Percentiles rank a stretch among this genome's conserved stretches.
phyloP scores from a whole-genome alignment of 768 basidiomycete species.

The Agaricus subrufescens region DNA sequence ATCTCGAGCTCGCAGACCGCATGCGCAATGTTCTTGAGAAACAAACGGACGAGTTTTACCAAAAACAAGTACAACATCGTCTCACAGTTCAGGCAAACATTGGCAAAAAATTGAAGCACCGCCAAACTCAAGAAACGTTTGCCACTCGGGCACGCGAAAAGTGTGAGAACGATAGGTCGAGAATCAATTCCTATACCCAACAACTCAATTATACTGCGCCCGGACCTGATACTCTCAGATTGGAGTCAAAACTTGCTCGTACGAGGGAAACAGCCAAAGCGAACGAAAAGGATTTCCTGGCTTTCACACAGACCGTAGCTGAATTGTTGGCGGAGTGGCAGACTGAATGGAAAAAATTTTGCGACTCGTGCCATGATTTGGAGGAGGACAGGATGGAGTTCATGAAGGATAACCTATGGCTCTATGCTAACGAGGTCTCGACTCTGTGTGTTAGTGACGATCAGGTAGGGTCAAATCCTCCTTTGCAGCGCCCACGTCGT shows the following conservation, averaged over 20 bases:
- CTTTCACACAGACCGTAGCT: constrained; percentile 70
- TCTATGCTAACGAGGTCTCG: constrained; percentile 91
- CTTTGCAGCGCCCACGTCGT: not conserved
- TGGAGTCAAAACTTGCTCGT: constrained; percentile 76
- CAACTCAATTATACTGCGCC: constrained; percentile 72
- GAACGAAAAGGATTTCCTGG: constrained; percentile 87
- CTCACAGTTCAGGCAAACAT: constrained; percentile 65
- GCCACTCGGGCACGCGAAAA: constrained; percentile 86
- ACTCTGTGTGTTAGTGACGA: constrained; percentile 95
- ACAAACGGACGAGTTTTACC: constrained; percentile 53
- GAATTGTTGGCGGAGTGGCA: constrained; percentile 84
- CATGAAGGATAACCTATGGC: constrained; percentile 92
- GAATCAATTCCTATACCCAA: constrained; percentile 87
- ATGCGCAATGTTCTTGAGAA: constrained; percentile 71
- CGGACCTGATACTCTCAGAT: constrained; percentile 85
- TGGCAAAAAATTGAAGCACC: constrained; percentile 86
- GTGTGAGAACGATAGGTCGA: constrained; percentile 83
- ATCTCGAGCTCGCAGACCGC: constrained; percentile 66
- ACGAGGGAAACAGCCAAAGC: constrained; percentile 83
- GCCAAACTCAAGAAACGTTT: constrained; percentile 79
- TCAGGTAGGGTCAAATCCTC: constrained; percentile 46
- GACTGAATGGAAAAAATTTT: constrained; percentile 89
- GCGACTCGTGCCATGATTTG: constrained; percentile 93
- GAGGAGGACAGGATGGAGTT: constrained; percentile 95
- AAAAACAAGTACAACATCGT: constrained; percentile 65